Evolutionary conservation across 108 stramenopile genomes (phyloP).

Genomic region (Cyclotella atomus): DNA sequence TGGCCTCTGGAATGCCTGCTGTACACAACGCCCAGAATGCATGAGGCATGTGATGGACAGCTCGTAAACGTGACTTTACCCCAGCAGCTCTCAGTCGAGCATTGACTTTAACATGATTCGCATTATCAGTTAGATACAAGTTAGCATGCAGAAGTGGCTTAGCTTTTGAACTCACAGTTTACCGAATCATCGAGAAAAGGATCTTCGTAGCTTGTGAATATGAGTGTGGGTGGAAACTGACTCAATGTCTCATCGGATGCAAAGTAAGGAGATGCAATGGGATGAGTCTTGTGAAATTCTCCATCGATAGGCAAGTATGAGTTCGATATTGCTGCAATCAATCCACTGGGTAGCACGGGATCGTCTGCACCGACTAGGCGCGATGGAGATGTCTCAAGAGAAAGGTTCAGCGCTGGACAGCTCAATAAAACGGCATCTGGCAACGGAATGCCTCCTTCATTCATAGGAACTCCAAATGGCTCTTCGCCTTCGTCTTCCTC

Average conservation of each 20-base stretch:
- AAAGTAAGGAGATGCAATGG: conserved; percentile 79
- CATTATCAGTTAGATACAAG: neutral
- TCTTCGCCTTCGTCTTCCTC: conserved; percentile 10
- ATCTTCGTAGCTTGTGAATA: conserved; percentile 75
- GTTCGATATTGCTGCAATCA: conserved; percentile 76
- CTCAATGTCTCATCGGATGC: conserved; percentile 63
- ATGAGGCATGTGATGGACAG: conserved; percentile 80
- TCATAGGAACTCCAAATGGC: neutral
- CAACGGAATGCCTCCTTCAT: conserved; percentile 22
- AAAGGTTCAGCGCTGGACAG: conserved; percentile 80
- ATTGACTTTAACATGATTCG: conserved; percentile 52
- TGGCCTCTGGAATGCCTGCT: conserved; percentile 79
- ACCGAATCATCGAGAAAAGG: conserved; percentile 91
- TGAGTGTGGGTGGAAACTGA: conserved; percentile 69
- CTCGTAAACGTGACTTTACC: conserved; percentile 67
- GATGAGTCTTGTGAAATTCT: conserved; percentile 58
- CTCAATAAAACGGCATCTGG: conserved; percentile 83
- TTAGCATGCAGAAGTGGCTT: neutral
- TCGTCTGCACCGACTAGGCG: conserved; percentile 72
- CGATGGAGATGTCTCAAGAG: conserved; percentile 65
- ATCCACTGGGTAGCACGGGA: conserved; percentile 77
- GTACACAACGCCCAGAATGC: conserved; percentile 81
- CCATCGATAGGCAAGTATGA: conserved; percentile 59
- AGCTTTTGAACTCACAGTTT: conserved; percentile 23
- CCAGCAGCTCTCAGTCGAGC: conserved; percentile 66